Evolutionary conservation across 2,329 filamentous ascomycete genomes (phyloP).

Genomic region (Chrysosphaeria jannelii): DNA sequence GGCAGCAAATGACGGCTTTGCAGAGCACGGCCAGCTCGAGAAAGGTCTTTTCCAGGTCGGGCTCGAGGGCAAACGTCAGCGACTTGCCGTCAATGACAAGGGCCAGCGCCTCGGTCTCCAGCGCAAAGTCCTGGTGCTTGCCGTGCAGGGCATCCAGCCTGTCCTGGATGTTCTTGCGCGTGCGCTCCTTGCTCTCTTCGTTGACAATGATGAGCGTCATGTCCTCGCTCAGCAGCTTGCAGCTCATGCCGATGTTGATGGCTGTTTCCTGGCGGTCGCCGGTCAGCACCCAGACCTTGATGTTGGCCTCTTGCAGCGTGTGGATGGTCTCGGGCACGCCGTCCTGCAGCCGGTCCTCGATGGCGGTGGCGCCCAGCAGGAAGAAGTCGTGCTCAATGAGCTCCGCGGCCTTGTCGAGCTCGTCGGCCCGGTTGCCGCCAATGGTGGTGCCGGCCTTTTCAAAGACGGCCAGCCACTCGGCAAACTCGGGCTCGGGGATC

Average conservation of each 20-base stretch:
- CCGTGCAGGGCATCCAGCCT: slow-evolving; percentile 74
- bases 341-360: slow-evolving; percentile 89
- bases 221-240: slow-evolving; percentile 90
- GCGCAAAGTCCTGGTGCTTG: slow-evolving; percentile 41
- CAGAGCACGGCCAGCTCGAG: slow-evolving; percentile 81
- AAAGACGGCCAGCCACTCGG: slow-evolving; percentile 63
- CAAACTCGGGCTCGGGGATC: slow-evolving; percentile 63
- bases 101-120: slow-evolving; percentile 58
- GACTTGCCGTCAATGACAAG: slow-evolving; percentile 92
- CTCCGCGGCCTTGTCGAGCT: slow-evolving; percentile 90
- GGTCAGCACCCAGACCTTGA: slow-evolving; percentile 96
- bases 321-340: slow-evolving; percentile 96
- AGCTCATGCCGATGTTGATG: slow-evolving; percentile 99
- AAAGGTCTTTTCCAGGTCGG: slow-evolving; percentile 78
- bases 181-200: slow-evolving; percentile 52
- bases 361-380: slow-evolving; percentile 80
- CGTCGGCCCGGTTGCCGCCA: slow-evolving; percentile 70
- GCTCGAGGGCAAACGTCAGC: slow-evolving; percentile 73
- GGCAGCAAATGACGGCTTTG: slow-evolving; percentile 95
- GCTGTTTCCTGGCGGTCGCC: slow-evolving; percentile 95
- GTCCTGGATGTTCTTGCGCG: slow-evolving; percentile 69
- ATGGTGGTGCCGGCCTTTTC: slow-evolving; percentile 75
- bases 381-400: slow-evolving; percentile 80
- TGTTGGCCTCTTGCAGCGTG: slow-evolving; percentile 81
- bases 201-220: slow-evolving; percentile 96